These are phyloP conservation scores for Cyberlindnera samutprakarnensis DNA, from an alignment of 805 yeast genomes.

Conservation along the genomic window DNA sequence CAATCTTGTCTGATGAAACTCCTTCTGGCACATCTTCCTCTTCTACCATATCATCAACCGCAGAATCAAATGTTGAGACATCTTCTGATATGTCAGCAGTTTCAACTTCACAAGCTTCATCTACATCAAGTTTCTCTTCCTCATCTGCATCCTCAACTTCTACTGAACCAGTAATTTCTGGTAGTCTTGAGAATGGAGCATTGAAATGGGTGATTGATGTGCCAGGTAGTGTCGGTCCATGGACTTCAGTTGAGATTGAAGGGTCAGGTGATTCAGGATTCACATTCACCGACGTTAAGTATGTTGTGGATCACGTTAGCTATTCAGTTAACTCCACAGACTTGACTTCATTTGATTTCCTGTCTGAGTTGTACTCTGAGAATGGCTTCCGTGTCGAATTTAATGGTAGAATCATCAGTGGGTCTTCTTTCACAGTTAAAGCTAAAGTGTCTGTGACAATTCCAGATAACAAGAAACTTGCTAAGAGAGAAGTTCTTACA, in stretches of 20 bases:
- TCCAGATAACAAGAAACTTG: background rate
- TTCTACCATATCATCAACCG: background rate
- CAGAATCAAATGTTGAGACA: background rate
- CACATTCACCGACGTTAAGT: conserved; percentile 7
- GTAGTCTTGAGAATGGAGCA: conserved; percentile 6
- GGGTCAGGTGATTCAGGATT: conserved; percentile 4
- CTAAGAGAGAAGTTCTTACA: background rate
- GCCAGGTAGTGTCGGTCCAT: conserved; percentile 18
- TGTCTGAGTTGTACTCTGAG: background rate
- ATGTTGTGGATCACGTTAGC: conserved; percentile 9
- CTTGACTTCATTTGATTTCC: background rate
- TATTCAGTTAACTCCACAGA: background rate
- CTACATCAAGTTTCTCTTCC: conserved; percentile 1
- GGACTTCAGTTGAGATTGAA: conserved; percentile 10
- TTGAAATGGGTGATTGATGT: conserved; percentile 11
- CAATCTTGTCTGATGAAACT: background rate
- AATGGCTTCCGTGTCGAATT: background rate
- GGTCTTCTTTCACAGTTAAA: conserved; percentile 5
- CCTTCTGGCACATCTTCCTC: background rate
- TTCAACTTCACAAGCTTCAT: conserved; percentile 1
- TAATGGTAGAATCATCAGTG: background rate
- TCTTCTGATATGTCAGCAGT: background rate
- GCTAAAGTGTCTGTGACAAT: conserved; percentile 2
- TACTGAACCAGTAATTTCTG: conserved; percentile 3
- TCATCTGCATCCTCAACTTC: conserved; percentile 1